Conservation (phyloP, 768 basidiomycete genomes). For the Chalciporus piperatus region DNA sequence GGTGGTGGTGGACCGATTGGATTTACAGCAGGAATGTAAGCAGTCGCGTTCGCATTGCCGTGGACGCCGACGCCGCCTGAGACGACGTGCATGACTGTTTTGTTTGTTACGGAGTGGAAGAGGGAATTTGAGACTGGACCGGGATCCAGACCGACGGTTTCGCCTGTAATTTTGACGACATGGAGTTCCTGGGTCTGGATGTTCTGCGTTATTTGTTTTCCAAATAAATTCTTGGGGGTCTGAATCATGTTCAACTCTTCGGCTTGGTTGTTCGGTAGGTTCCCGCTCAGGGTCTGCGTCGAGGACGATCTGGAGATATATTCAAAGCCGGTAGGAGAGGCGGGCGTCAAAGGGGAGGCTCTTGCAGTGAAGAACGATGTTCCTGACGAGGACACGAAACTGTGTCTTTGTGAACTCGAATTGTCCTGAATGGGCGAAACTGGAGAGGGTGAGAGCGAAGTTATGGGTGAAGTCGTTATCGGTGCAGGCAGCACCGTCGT, state of each 20-base stretch:
- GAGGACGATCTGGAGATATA: slow-evolving; percentile 35
- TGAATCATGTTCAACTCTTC: slow-evolving; percentile 8
- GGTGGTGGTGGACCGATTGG: slow-evolving; percentile 56
- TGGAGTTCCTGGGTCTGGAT: slow-evolving; percentile 47
- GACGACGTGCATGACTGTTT: slow-evolving; percentile 33
- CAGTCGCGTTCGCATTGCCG: not conserved
- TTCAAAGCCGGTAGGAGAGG: slow-evolving; percentile 21
- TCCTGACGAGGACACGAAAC: slow-evolving; percentile 25
- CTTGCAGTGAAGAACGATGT: slow-evolving; percentile 27
- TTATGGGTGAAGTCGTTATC: slow-evolving; percentile 14
- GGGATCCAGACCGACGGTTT: slow-evolving; percentile 43
- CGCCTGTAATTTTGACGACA: slow-evolving; percentile 51
- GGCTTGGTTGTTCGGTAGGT: slow-evolving; percentile 15
- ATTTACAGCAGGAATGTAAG: not conserved
- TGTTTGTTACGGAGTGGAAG: slow-evolving; percentile 35
- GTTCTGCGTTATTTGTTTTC: slow-evolving; percentile 22
- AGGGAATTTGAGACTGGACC: slow-evolving; percentile 34
- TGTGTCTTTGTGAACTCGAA: slow-evolving; percentile 17
- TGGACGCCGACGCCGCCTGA: slow-evolving; percentile 18
- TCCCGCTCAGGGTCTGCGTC: slow-evolving; percentile 28
- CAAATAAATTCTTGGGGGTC: slow-evolving; percentile 35
- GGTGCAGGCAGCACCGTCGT: slow-evolving; percentile 10
- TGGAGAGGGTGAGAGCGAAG: slow-evolving; percentile 12
- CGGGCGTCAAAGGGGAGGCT: slow-evolving; percentile 23
- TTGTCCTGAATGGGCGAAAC: slow-evolving; percentile 12